A percentile compares a stretch with the other conserved stretches of the same genome.
phyloP scores from a whole-genome alignment of 345 rosid species.

The Adansonia digitata region DNA sequence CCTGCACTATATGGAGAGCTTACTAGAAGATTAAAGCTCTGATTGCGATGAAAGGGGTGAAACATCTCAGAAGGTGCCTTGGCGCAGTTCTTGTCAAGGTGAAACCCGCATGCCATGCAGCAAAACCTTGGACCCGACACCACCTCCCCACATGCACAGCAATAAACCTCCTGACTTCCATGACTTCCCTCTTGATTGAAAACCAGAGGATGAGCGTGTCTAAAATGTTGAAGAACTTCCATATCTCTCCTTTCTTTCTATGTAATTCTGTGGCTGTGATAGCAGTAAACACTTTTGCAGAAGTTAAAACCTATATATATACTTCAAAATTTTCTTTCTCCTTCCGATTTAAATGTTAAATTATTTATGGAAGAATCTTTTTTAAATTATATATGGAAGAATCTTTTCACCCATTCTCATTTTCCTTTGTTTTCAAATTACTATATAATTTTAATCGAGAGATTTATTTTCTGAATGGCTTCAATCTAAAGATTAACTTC shows the following conservation, averaged over 20 bases:
- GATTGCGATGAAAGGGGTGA: not conserved
- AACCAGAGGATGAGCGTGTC: not conserved
- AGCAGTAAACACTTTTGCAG: not conserved
- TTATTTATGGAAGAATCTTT: no score
- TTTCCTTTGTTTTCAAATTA: no score
- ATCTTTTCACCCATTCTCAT: no score
- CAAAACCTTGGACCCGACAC: not conserved
- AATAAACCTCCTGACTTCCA: not conserved
- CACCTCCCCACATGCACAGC: not conserved
- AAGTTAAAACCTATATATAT: not conserved
- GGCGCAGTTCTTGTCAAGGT: not conserved
- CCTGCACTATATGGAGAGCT: not conserved
- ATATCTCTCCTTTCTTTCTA: not conserved
- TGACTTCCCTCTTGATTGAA: not conserved
- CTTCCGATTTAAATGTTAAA: no score
- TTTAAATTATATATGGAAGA: no score
- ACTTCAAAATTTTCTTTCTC: no score
- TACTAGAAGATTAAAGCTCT: not conserved
- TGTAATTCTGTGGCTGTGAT: not conserved
- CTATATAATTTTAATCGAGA: no score
- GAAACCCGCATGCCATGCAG: not conserved
- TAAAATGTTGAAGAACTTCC: not conserved
- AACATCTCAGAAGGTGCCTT: not conserved
- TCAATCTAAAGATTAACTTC: no score
- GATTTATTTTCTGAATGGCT: no score